phyloP scores from a whole-genome alignment of 1,284 basidiomycete species.

The Peniophora sp. region DNA sequence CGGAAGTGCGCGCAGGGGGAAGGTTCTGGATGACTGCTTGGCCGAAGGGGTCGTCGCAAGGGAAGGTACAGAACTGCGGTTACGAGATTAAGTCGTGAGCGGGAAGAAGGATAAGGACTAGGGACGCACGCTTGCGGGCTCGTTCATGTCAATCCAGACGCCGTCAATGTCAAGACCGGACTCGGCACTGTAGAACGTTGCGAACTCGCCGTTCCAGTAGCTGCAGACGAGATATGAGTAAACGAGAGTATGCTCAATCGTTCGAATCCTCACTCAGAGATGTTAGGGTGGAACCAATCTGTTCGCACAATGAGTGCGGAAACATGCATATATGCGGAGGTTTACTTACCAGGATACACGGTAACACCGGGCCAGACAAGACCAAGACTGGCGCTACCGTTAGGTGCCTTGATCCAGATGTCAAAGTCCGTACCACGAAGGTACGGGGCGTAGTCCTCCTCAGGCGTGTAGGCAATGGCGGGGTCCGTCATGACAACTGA shows the following conservation, averaged over 20 bases:
- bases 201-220: slow-evolving; percentile 61
- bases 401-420: slow-evolving; percentile 55
- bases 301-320: not conserved
- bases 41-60: slow-evolving; percentile 48
- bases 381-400: slow-evolving; percentile 54
- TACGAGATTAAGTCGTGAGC: not conserved
- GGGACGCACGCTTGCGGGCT: slow-evolving; percentile 46
- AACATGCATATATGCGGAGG: not conserved
- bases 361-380: slow-evolving; percentile 71
- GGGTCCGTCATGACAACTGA: slow-evolving; percentile 71
- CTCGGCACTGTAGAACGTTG: slow-evolving; percentile 46
- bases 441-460: slow-evolving; percentile 44
- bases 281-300: slow-evolving; percentile 63
- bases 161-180: slow-evolving; percentile 61
- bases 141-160: slow-evolving; percentile 71
- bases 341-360: slow-evolving; percentile 46
- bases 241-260: not conserved
- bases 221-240: slow-evolving; percentile 17
- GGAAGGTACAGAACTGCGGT: slow-evolving; percentile 51
- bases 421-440: slow-evolving; percentile 46
- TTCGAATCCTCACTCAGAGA: slow-evolving; percentile 34
- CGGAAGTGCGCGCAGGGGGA: slow-evolving; percentile 42
- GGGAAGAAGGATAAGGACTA: not conserved
- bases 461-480: slow-evolving; percentile 49
- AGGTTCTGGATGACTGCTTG: slow-evolving; percentile 42